These are phyloP conservation scores for Colletotrichum cuscutae DNA, from an alignment of 2,329 filamentous ascomycete species.

Conservation along the genomic window DNA sequence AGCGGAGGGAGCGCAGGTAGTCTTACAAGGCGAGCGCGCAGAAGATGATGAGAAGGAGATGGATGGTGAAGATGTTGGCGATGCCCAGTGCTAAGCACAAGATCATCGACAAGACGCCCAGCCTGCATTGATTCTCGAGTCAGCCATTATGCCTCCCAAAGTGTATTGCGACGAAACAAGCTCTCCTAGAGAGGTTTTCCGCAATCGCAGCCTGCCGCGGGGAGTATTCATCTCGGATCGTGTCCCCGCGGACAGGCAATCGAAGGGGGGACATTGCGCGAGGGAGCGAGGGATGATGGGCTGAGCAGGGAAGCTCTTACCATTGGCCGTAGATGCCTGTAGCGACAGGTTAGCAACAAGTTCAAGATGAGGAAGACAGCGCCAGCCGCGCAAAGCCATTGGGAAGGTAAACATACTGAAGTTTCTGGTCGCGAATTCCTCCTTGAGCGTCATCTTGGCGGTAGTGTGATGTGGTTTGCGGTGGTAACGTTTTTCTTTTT, in stretches of 20 bases:
- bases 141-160: constrained; percentile 32
- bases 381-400: too few relatives aligned
- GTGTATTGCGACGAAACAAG: not conserved
- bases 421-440: constrained; percentile 78
- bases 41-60: constrained; percentile 60
- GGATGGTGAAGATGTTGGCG: constrained; percentile 71
- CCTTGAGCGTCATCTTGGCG: constrained; percentile 74
- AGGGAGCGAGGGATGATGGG: not conserved
- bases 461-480: constrained; percentile 32
- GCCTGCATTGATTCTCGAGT: constrained; percentile 56
- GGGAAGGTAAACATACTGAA: constrained; percentile 69
- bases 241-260: not conserved
- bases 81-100: constrained; percentile 77
- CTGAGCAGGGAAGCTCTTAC: constrained; percentile 57
- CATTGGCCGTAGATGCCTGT: constrained; percentile 81
- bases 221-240: not conserved
- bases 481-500: constrained; percentile 17
- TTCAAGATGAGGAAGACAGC: not conserved
- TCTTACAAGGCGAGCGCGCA: constrained; percentile 65
- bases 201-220: not conserved
- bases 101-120: constrained; percentile 77
- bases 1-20: not conserved
- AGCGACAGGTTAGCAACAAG: constrained; percentile 45
- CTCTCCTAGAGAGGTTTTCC: not conserved
- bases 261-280: not conserved